Conservation (phyloP, 805 yeast species). For the Monosporozyma yasuniensis region DNA sequence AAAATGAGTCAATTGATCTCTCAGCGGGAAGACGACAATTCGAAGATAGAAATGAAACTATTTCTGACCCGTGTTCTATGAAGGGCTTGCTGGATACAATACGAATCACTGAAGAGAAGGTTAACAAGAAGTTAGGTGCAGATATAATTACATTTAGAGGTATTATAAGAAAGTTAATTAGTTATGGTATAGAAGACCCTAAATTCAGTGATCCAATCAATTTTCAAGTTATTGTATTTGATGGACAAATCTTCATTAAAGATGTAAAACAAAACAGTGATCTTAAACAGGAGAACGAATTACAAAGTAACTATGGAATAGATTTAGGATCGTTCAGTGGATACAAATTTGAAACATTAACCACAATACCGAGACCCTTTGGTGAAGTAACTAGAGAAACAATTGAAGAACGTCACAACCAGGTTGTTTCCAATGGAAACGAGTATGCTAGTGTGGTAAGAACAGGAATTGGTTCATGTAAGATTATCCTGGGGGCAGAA, state of each 20-base stretch:
- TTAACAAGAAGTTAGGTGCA: conserved; percentile 29
- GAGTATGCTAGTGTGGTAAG: conserved; percentile 74
- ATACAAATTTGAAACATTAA: conserved; percentile 75
- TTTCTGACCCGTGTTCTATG: conserved; percentile 36
- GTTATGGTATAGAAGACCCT: conserved; percentile 43
- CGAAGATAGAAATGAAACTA: conserved; percentile 43
- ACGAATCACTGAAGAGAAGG: conserved; percentile 41
- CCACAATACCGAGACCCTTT: conserved; percentile 74
- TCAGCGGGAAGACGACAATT: conserved; percentile 57
- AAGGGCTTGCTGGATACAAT: conserved; percentile 51
- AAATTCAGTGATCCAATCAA: conserved; percentile 42
- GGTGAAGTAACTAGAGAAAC: conserved; percentile 50
- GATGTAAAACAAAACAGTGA: conserved; percentile 29
- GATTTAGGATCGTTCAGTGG: conserved; percentile 51
- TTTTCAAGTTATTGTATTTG: conserved; percentile 58
- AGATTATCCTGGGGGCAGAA: conserved; percentile 76
- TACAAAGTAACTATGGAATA: conserved; percentile 3
- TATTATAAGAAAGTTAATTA: conserved; percentile 55
- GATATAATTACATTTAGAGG: conserved; percentile 86
- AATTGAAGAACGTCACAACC: conserved; percentile 56
- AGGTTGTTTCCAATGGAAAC: conserved; percentile 56
- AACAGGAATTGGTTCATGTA: conserved; percentile 72
- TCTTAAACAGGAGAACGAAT: not conserved
- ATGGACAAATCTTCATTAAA: conserved; percentile 64
- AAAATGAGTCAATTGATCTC: conserved; percentile 54